phyloP scores from a whole-genome alignment of 768 basidiomycete species.

The Hypholoma fasciculare region DNA sequence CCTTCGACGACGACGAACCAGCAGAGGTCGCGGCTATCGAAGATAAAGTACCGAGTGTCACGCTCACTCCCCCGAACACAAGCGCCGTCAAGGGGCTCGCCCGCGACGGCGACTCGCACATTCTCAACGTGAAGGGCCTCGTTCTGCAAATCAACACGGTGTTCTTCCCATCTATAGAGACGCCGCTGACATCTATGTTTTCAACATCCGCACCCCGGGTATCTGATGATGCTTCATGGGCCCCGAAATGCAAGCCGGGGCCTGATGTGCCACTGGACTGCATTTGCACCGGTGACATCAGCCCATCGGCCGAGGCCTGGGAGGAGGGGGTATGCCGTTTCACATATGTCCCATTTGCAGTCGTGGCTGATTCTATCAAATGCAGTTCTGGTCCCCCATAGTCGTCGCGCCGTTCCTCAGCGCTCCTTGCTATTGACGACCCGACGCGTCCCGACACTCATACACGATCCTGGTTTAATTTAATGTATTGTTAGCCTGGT shows the following conservation, averaged over 20 bases:
- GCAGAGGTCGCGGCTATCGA: background rate
- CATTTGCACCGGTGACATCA: constrained; percentile 17
- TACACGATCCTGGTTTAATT: background rate
- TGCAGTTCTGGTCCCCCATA: background rate
- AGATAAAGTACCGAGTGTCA: background rate
- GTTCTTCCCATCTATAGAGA: background rate
- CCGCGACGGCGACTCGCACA: background rate
- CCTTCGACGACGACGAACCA: constrained; percentile 7
- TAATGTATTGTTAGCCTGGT: background rate
- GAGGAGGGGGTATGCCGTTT: constrained; percentile 18
- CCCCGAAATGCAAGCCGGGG: constrained; percentile 11
- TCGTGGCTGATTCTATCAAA: too few species aligned
- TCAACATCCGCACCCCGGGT: constrained; percentile 10
- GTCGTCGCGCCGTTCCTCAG: background rate
- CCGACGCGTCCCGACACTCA: too few species aligned
- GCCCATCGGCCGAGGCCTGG: constrained; percentile 15
- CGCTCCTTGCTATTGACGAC: background rate
- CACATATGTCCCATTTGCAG: too few species aligned
- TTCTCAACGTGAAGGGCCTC: background rate
- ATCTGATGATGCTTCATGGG: constrained; percentile 15
- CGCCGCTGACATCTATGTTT: constrained; percentile 15
- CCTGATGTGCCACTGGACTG: constrained; percentile 20
- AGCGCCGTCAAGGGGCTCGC: background rate
- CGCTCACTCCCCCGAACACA: background rate
- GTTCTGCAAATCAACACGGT: background rate